Base-by-base conservation (phyloP, 305 asterid species). In the Caryopteris hybrid region DNA sequence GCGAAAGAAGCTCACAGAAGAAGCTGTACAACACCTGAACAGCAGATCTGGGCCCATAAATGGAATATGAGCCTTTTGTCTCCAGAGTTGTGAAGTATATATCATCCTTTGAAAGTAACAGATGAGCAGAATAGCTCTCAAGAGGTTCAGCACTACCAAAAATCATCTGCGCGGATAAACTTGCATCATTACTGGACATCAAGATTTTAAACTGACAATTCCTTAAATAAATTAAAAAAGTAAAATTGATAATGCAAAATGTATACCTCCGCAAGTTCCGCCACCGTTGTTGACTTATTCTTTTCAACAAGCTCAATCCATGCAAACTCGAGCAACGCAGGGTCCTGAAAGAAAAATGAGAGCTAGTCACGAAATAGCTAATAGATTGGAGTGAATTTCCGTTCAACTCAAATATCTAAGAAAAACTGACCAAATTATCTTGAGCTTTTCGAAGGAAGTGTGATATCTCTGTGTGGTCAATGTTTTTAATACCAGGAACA, bases 261-360 rank as follows among this genome's bases (percentile, higher is more conserved):
- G 43, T 64, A 79, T 82, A 93, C 97, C 95, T 90, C 95, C 18
- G 99, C 99, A 69, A 93, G 87, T 72, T 87, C 88, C 68, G 81
- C 85, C 78, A 86, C 90, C 54, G 92, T 93, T 27, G 76, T 81
- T 45, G 95, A 71, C 73, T 85, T 80, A 33, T 82, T 88, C 80
- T 84, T 87, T 77, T 88, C 99, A 5, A 88, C 83, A 80, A 93
- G 99, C 84, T 93, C 97, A 65, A 83, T 77, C 99, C 99, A 93
- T 11, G 96, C 99, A 53, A 85, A 90, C 80, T 93, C 99, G 13
- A 93, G 91, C 78, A 93, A 80, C 18, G 96, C 61, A 58, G 91
- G 88, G 71, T 93, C 96, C 99, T 93, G 83, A 69, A 66, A 74
- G 64, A 25, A 72, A 61, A 78, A 68, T 51, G 31, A 67, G 71